A percentile compares a stretch with the other conserved stretches of the same genome.
Conservation (phyloP, 345 rosid species). For the Chamaenerion angustifolium region DNA sequence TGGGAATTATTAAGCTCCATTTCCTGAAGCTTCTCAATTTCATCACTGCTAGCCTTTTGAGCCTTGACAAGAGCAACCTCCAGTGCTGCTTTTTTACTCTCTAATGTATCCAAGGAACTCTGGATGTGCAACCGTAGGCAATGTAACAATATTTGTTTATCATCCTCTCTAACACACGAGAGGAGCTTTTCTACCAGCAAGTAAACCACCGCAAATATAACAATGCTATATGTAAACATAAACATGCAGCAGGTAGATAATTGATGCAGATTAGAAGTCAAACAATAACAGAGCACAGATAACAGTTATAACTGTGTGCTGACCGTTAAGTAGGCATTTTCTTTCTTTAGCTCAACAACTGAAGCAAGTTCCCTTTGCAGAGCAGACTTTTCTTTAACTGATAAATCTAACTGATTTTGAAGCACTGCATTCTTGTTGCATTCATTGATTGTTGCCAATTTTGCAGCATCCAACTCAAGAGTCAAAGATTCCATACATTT, state of each 20-base stretch:
- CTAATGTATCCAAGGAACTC: constrained; percentile 50
- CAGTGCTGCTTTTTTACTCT: constrained; percentile 53
- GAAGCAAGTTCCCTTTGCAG: constrained; percentile 53
- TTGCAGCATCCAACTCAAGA: constrained; percentile 91
- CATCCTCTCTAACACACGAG: neutral
- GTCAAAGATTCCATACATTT: constrained; percentile 54
- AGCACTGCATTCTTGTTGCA: constrained; percentile 79
- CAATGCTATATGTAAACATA: no score
- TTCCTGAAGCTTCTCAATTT: constrained; percentile 43
- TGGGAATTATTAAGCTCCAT: constrained; percentile 55
- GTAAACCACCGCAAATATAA: neutral
- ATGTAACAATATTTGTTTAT: neutral
- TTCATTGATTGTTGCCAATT: constrained; percentile 71
- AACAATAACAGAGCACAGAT: no score
- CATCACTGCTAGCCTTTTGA: constrained; percentile 33
- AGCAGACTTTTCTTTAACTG: constrained; percentile 61
- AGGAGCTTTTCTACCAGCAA: neutral
- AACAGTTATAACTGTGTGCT: neutral
- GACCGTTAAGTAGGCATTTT: constrained; percentile 64
- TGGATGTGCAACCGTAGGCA: constrained; percentile 10
- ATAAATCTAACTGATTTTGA: constrained; percentile 65
- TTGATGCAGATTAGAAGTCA: no score
- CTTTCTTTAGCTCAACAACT: constrained; percentile 56
- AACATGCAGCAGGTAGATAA: no score
- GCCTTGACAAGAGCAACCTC: constrained; percentile 60